Evolutionary conservation across 257 asterid genomes (phyloP), one percentile per base, ranked within the genome.

Genomic region (Misopates orontium): DNA sequence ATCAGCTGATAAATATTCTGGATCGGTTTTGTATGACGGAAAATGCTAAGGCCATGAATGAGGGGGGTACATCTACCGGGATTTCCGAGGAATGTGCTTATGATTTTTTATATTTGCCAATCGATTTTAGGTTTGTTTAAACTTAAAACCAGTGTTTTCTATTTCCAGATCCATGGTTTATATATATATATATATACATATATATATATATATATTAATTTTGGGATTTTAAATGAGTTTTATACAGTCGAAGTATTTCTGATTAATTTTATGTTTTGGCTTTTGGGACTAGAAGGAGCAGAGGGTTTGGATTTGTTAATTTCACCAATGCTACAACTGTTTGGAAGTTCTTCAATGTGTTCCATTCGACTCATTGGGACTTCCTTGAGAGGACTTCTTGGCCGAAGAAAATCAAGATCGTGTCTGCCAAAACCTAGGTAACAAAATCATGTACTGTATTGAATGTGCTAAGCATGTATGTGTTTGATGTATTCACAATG

Each of bases 291-390:
- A 60, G 45, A 10, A 71, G 14, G n/a, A 70, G 86, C 60, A 74
- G 79, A 66, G 96, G 96, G 0, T 89, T 76, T 66, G 96, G 93
- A 4, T 89, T 89, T 57, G 87, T 86, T 0, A 89, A 89, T 75
- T 86, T 89, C 73, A 84, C 86, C 1, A 61, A 60, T 18, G 60
- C 87, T 0, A 40, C 11, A 49, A 60, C 85, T 3, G 84, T 71
- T 0, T 75, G 81, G 90, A 83, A 47, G 4, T 79, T 86, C 22
- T 73, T 67, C 54, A 13, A 56, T 0, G 60, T 77, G 0, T 79
- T 68, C 44, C 68, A 78, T 66, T 13, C n/a, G 7, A 63, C 36
- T 8, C 19, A 14, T 10, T 76, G 88, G 84, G 76, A 48, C 6
- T 69, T 42, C 16, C 18, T 41, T 1, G 58, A 17, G 0, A 41